These are phyloP conservation scores for Moesziomyces parantarcticus DNA, from an alignment of 1,284 basidiomycete species.

Conservation along the genomic window DNA sequence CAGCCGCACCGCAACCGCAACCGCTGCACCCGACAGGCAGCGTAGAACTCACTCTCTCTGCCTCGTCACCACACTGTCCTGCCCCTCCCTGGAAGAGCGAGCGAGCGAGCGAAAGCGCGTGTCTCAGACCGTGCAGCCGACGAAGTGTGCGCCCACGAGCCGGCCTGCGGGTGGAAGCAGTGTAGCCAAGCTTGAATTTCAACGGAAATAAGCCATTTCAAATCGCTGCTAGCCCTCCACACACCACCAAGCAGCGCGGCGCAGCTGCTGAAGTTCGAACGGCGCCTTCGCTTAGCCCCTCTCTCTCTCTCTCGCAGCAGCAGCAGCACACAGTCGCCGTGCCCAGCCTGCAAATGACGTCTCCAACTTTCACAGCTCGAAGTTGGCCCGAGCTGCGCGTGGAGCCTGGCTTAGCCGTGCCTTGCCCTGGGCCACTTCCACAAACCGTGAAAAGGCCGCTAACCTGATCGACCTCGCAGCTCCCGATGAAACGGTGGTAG, in stretches of 20 bases:
- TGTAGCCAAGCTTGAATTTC: neutral
- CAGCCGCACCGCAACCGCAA: too few species aligned
- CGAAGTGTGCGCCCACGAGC: too few species aligned
- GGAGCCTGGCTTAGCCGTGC: neutral
- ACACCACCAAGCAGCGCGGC: neutral
- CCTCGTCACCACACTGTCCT: too few species aligned
- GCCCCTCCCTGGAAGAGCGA: too few species aligned
- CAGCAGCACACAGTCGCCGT: neutral
- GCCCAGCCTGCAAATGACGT: neutral
- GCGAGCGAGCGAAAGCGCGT: too few species aligned
- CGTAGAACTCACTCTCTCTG: too few species aligned
- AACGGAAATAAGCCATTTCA: neutral
- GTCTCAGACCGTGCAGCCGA: too few species aligned
- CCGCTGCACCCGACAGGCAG: too few species aligned
- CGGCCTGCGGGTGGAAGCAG: too few species aligned
- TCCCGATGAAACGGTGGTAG: too few species aligned
- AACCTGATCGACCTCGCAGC: neutral
- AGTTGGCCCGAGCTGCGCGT: constrained; percentile 19
- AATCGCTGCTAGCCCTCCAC: neutral
- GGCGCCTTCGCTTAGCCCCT: constrained; percentile 8
- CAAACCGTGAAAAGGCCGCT: neutral
- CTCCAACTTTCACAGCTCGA: neutral
- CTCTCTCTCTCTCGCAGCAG: neutral
- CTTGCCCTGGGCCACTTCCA: neutral
- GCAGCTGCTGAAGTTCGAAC: constrained; percentile 2